Percentiles rank a stretch among this genome's conserved stretches.
phyloP scores from a whole-genome alignment of 306 rosid genomes.

The Cicer arietinum region DNA sequence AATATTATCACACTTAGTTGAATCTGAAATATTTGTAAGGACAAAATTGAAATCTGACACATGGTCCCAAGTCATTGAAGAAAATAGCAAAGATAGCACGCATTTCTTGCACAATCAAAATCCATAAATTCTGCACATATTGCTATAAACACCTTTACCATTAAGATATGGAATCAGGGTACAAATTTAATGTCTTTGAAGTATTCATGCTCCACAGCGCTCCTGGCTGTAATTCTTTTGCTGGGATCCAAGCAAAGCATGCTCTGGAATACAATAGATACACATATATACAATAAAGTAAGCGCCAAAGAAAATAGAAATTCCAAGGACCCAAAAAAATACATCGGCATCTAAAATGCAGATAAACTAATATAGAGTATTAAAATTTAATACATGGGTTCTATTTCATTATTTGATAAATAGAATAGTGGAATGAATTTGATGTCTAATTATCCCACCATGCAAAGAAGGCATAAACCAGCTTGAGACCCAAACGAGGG shows the following conservation, averaged over 20 bases:
- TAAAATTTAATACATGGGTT: background rate
- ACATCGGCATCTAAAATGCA: constrained; percentile 22
- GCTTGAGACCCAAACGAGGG: constrained; percentile 1
- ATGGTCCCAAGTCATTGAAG: constrained; percentile 32
- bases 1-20: constrained; percentile 46
- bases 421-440: constrained; percentile 7
- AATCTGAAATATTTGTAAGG: constrained; percentile 42
- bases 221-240: constrained; percentile 91
- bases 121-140: constrained; percentile 66
- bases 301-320: constrained; percentile 13
- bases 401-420: constrained; percentile 9
- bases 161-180: constrained; percentile 60
- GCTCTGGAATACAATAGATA: constrained; percentile 60
- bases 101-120: constrained; percentile 66
- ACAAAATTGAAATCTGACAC: constrained; percentile 41
- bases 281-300: constrained; percentile 18
- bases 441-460: constrained; percentile 23
- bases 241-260: constrained; percentile 98
- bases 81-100: constrained; percentile 53
- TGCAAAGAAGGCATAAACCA: constrained; percentile 15
- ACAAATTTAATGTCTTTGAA: constrained; percentile 90
- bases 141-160: constrained; percentile 66
- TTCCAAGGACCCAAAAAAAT: background rate
- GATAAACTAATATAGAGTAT: background rate
- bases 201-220: constrained; percentile 95